Percentiles rank a stretch among this genome's conserved stretches.
These are phyloP conservation scores for Phytopythium chamaehyphon DNA, from an alignment of 352 stramenopile genomes.

Conservation along the genomic window DNA sequence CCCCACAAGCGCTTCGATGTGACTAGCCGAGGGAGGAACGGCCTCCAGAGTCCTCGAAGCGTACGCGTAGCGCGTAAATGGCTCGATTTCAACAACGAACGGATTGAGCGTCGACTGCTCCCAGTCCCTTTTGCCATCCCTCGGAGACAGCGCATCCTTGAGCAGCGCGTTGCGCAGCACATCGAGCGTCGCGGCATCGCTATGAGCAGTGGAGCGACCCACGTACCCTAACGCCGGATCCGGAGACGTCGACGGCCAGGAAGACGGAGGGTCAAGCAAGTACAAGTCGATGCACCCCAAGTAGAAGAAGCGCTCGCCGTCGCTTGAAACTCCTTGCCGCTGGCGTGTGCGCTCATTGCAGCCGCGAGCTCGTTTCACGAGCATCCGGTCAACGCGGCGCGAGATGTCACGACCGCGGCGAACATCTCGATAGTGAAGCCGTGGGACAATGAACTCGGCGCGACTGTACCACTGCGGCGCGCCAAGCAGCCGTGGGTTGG, in stretches of 20 bases:
- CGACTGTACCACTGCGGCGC: conserved; percentile 26
- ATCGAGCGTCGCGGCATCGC: neutral
- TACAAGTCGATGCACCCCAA: conserved; percentile 9
- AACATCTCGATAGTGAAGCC: conserved; percentile 7
- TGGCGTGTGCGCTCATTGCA: neutral
- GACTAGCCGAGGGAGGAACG: neutral
- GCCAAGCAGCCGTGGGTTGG: conserved; percentile 12
- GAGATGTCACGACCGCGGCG: neutral
- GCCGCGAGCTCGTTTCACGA: neutral
- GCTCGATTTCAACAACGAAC: conserved; percentile 5
- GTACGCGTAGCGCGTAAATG: conserved; percentile 5
- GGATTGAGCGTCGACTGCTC: neutral
- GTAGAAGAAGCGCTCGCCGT: conserved; percentile 6
- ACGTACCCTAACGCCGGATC: conserved; percentile 1
- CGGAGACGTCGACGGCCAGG: neutral
- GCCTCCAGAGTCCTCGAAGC: neutral
- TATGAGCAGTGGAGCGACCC: neutral
- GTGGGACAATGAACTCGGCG: conserved; percentile 24
- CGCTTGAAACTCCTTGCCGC: neutral
- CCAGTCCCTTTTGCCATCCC: neutral
- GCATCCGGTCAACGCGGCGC: conserved; percentile 4
- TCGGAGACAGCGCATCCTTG: neutral
- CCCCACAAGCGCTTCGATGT: conserved; percentile 4
- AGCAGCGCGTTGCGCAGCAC: conserved; percentile 5
- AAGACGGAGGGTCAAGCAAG: neutral